Evolutionary conservation across 2,329 filamentous ascomycete species (phyloP), one percentile per base, ranked within the genome.

Genomic region (Lecanicillium sp.): DNA sequence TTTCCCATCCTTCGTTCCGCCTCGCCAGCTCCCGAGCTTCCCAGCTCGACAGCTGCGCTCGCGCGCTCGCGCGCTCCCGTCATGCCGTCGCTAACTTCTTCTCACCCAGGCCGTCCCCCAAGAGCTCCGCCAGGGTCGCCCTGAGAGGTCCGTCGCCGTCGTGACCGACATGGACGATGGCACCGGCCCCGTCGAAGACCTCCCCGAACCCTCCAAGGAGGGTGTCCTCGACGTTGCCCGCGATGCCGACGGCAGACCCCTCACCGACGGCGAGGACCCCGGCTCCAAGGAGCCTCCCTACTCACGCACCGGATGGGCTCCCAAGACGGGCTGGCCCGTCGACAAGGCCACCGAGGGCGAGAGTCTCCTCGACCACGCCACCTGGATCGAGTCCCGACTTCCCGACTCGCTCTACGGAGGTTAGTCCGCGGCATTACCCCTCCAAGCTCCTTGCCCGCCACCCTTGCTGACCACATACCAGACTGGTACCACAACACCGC

Each of bases 401-500:
- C 82, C 91, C 35, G 90, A 97, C 62, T 87, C 87, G 62, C 88
- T 94, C 65, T 98, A 87, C 64, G 93, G 93, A 62, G 87, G 85
- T 87, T 69, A 58, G 76, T 37, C 14, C 19, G 30, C 15, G 3
- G 8, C 23, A 41, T 29, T 15, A 14, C 11, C 26, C 3, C 21
- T 23, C 4, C 37, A 14, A 15, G 7, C 12, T 11, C 24, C 21
- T 17, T 20, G 11, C 24, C n/a, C 2, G 10, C 24, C 26, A 19
- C 17, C 17, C n/a, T 19, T 23, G 15, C 49, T 51, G 26, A 51
- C 32, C 14, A 12, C 15, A 15, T 14, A 5, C 8, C 43, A 88
- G 90, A 97, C 65, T 98, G 93, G 93, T 98, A 97, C 66, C 90
- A 98, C 67, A 98, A 98, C 66, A 83, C 90, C 3, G 93, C 75